Conservation (phyloP, 176 grass and related monocot genomes). For the Urochloa ruziziensis region DNA sequence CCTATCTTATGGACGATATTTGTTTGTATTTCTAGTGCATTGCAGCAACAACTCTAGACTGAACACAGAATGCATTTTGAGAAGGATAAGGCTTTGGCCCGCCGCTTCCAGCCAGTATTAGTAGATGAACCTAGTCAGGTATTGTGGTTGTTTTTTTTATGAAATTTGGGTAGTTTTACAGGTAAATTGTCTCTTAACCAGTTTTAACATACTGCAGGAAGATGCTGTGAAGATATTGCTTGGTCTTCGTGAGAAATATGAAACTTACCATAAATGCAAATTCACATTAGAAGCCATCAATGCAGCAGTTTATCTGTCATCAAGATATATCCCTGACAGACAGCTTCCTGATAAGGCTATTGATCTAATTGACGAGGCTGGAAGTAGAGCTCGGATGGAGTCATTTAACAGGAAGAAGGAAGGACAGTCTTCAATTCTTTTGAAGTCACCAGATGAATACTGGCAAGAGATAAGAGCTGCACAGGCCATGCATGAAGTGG, state of each 20-base stretch:
- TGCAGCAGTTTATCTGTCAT: conserved; percentile 94
- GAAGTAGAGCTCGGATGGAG: conserved; percentile 92
- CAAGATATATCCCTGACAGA: conserved; percentile 95
- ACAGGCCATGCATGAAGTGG: conserved; percentile 89
- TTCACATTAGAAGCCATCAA: conserved; percentile 92
- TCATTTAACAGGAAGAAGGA: conserved; percentile 79
- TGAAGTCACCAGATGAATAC: conserved; percentile 88
- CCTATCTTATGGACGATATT: conserved; percentile 26
- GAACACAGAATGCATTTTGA: conserved; percentile 90
- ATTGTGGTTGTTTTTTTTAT: conserved; percentile 29
- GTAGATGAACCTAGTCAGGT: conserved; percentile 89
- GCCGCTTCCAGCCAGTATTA: conserved; percentile 84
- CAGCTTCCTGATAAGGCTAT: conserved; percentile 99
- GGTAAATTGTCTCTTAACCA: conserved; percentile 14
- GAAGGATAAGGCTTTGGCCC: conserved; percentile 98
- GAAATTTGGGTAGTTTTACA: conserved; percentile 1
- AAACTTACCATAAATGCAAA: conserved; percentile 84
- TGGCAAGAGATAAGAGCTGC: conserved; percentile 97
- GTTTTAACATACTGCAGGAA: conserved; percentile 52
- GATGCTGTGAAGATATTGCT: conserved; percentile 84
- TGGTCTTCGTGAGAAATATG: conserved; percentile 86
- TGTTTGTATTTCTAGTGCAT: conserved; percentile 65
- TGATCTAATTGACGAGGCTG: conserved; percentile 98
- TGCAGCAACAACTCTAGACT: conserved; percentile 87
- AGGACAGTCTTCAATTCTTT: conserved; percentile 67